Evolutionary conservation across 306 rosid species (phyloP), one percentile per base, ranked within the genome.

Genomic region (Geum urbanum): DNA sequence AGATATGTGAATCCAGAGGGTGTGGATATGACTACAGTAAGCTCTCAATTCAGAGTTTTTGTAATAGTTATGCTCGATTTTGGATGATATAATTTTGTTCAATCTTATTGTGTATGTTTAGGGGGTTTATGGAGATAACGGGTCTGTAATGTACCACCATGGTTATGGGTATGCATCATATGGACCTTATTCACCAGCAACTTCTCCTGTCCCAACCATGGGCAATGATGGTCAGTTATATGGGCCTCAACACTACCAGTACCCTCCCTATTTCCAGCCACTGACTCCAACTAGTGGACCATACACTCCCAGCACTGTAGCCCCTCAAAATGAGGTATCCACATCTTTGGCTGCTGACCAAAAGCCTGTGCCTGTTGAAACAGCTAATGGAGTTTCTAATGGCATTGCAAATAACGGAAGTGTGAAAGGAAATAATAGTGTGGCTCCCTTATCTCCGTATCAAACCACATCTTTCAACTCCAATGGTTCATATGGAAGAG

Each of bases 241-340:
- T 73, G 99, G 95, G 15, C 92, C 95, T 59, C 99, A 91, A 77
- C 97, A 91, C 65, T 94, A 94, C 80, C 99, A 94, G 77, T 94
- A 94, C 62, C 96, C 96, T 58, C 96, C 95, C 5, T 94, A 87
- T 82, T 94, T 87, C 68, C 99, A 88, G 82, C 96, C 96, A 0
- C 63, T 88, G 77, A 87, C 90, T 41, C 97, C 97, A 5, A 86
- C 89, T 41, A 86, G 90, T 77, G 96, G 86, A 7, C 86, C 96
- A 0, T 90, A 76, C 67, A 75, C 76, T 9, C 82, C 82, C 19
- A 81, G 65, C 59, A 51, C 85, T 51, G 83, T 84, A 32, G 85
- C 83, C 69, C 71, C 92, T 52, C 94, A 87, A 71, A 86, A 84
- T 53, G 96, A 91, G 0, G 78, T 87, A 66, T 68, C 90, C 35